Evolutionary conservation across 352 stramenopile species (phyloP).

Genomic region (Globisporangium emineosum): DNA sequence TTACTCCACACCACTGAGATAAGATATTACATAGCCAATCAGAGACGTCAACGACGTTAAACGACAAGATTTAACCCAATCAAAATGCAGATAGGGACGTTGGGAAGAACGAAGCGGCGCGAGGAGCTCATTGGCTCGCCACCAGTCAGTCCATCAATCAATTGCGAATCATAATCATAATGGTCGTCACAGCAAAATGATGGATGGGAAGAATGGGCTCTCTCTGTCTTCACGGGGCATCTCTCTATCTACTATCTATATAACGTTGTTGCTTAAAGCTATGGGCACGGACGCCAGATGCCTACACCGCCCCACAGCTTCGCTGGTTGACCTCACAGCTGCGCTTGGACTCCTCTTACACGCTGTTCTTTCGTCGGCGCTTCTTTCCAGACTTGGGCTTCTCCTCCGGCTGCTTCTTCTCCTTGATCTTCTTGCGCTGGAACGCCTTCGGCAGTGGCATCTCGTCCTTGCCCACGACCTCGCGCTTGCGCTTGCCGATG

Average conservation of each 20-base stretch:
- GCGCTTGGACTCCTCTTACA: not conserved
- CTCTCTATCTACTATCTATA: conserved; percentile 5
- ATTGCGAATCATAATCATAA: not conserved
- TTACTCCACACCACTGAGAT: not conserved
- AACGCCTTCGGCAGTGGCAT: conserved; percentile 68
- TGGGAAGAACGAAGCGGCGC: conserved; percentile 1
- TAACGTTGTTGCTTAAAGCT: not conserved
- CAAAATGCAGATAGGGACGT: not conserved
- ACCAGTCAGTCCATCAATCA: not conserved
- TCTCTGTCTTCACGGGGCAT: not conserved
- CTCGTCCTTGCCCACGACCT: conserved; percentile 52
- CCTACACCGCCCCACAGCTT: not conserved
- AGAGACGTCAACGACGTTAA: not conserved
- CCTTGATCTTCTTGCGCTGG: conserved; percentile 63
- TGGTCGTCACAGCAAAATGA: not conserved
- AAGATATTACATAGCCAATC: not conserved
- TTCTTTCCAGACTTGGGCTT: conserved; percentile 28
- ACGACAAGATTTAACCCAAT: not conserved
- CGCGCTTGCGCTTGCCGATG: conserved; percentile 71
- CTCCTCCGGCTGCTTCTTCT: conserved; percentile 38
- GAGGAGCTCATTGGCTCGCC: not conserved
- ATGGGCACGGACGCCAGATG: not conserved
- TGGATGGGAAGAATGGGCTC: not conserved
- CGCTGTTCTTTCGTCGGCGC: conserved; percentile 37
- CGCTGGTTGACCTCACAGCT: too few relatives aligned